Evolutionary conservation across 1,284 basidiomycete genomes (phyloP), one percentile per base, ranked within the genome.

Genomic region (Coniophora puteana): DNA sequence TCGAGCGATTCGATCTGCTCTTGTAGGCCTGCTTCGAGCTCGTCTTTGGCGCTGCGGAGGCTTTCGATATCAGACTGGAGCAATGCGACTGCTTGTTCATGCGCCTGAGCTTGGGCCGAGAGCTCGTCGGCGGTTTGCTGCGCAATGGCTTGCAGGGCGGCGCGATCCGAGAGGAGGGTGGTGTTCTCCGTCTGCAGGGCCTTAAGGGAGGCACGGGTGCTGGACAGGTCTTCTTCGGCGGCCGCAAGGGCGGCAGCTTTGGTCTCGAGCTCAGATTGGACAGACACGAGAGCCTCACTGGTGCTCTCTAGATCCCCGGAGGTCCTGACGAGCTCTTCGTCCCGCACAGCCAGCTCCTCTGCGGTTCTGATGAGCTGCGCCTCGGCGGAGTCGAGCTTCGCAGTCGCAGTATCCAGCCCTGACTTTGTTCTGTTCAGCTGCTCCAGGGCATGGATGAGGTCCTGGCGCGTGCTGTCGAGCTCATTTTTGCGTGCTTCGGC

Each of bases 331-430:
- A 38, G 34, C 3, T 38, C 36, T 10, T 16, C 34, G 34, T 21
- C n/a, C 37, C 18, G n/a, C n/a, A n/a, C n/a, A n/a, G n/a, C n/a
- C n/a, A n/a, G 34, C 18, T 38, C 36, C 18, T 38, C 36, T 38
- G 36, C 37, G 10, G 36, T 38, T 13, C 18, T 18, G 4, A 38
- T 8, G 13, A 38, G 36, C 37, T 38, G 31, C n/a, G n/a, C 5
- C 36, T 36, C 17, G 17, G 36, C 17, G 14, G 34, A 20, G 34
- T 38, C 33, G 34, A 28, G 18, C 18, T 14, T 21, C 18, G 36
- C n/a, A n/a, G n/a, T n/a, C 10, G 34, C 18, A 38, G 34, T 21
- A 11, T 11, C n/a, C 8, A 38, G 12, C 37, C 37, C 33, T 8
- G 34, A 18, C 22, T 38, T 21, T 21, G 37, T 37, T 38, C 34